phyloP scores from a whole-genome alignment of 805 yeast species.

The Clavispora vitiphila region DNA sequence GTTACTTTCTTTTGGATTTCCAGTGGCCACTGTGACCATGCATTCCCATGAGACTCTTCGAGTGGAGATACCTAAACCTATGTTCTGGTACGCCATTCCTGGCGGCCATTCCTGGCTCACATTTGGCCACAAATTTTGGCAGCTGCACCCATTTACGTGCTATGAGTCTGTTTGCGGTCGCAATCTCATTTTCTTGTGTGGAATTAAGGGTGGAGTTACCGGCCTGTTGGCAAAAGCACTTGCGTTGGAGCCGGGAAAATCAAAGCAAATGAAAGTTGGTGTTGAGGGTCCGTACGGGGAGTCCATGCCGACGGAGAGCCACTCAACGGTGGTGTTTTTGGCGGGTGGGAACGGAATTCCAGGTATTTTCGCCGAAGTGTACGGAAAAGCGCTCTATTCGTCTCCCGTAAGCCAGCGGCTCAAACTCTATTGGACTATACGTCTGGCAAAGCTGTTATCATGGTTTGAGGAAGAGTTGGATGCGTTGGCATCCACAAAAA shows the following conservation, averaged over 20 bases:
- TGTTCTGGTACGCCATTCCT: constrained; percentile 44
- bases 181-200: constrained; percentile 26
- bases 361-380: constrained; percentile 42
- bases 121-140: constrained; percentile 55
- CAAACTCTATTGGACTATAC: constrained; percentile 24
- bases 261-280: constrained; percentile 24
- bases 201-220: constrained; percentile 36
- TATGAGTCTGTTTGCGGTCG: constrained; percentile 11
- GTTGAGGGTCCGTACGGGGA: constrained; percentile 76
- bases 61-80: constrained; percentile 45
- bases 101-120: constrained; percentile 57
- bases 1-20: constrained; percentile 30
- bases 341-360: constrained; percentile 80
- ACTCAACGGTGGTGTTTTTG: constrained; percentile 50
- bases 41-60: constrained; percentile 42
- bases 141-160: constrained; percentile 58
- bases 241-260: constrained; percentile 23
- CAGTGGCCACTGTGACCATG: constrained; percentile 29
- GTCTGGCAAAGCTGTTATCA: constrained; percentile 17
- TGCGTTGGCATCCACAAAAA: constrained; percentile 14
- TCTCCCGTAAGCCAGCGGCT: constrained; percentile 10
- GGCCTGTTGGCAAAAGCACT: constrained; percentile 23
- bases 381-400: constrained; percentile 17
- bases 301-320: constrained; percentile 42
- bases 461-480: constrained; percentile 24